A percentile compares a stretch with the other conserved stretches of the same genome.
Evolutionary conservation across 116 monocot species (phyloP).

Genomic region (Dioscorea cayenensis): DNA sequence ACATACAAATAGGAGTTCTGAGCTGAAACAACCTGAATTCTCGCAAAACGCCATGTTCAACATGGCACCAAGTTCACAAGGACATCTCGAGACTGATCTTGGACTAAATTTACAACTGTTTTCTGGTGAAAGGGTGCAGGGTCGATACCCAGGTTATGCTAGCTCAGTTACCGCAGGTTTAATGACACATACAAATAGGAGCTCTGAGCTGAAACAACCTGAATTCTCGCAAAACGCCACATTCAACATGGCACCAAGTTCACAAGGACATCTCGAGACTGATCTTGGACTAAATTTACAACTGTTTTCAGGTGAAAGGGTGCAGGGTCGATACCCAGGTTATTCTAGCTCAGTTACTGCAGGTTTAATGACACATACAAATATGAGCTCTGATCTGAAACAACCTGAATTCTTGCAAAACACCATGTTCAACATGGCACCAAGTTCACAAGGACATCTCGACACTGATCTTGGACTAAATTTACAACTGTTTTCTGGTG

Average conservation of each 20-base stretch:
- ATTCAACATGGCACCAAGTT: too few species aligned
- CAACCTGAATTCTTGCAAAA: not conserved
- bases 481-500: not conserved
- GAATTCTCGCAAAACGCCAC: too few species aligned
- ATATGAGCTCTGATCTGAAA: not conserved
- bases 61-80: too few species aligned
- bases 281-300: too few species aligned
- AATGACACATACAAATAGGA: not conserved
- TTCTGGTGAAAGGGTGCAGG: not conserved
- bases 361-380: not conserved
- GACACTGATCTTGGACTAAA: too few species aligned
- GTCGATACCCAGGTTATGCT: not conserved
- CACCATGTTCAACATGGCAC: too few species aligned
- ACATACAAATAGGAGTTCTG: not conserved
- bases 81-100: too few species aligned
- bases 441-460: too few species aligned
- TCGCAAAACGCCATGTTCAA: too few species aligned
- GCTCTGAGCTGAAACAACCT: not conserved
- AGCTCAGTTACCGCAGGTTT: not conserved
- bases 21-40: not conserved
- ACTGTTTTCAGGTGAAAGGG: not conserved
- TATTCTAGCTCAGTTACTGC: not conserved
- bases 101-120: not conserved
- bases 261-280: not conserved
- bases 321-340: not conserved